Conservation (phyloP, 768 basidiomycete genomes). For the Boletus rufocinnamomeus region DNA sequence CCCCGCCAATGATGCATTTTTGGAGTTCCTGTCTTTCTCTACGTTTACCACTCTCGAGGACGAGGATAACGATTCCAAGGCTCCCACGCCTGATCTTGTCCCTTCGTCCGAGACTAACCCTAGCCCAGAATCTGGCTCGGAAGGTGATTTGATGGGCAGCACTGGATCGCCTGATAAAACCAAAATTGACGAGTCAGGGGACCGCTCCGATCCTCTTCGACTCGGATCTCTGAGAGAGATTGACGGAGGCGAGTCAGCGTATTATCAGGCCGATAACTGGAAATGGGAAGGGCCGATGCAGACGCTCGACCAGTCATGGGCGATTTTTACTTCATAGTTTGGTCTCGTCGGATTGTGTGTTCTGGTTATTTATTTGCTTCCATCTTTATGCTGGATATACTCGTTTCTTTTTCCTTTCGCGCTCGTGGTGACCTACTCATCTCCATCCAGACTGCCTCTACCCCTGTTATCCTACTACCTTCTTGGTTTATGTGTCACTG, state of each 20-base stretch:
- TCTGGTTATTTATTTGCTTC: constrained; percentile 43
- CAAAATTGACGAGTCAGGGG: constrained; percentile 53
- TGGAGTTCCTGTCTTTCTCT: constrained; percentile 64
- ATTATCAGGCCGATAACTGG: constrained; percentile 58
- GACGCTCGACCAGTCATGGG: constrained; percentile 69
- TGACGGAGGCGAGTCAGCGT: constrained; percentile 73
- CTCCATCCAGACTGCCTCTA: constrained; percentile 31
- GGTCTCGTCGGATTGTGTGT: constrained; percentile 30
- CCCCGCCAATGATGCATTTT: constrained; percentile 39
- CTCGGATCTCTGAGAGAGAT: constrained; percentile 68
- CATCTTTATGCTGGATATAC: constrained; percentile 47
- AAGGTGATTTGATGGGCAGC: constrained; percentile 53
- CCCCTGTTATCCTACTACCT: constrained; percentile 41
- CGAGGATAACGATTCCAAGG: constrained; percentile 65
- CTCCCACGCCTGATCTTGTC: constrained; percentile 74
- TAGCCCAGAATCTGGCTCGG: constrained; percentile 74
- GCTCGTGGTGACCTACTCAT: constrained; percentile 35
- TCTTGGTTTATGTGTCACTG: constrained; percentile 45
- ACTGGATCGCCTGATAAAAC: constrained; percentile 48
- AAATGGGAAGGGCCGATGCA: constrained; percentile 76
- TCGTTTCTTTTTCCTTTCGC: constrained; percentile 22
- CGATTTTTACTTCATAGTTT: constrained; percentile 50
- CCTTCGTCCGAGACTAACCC: constrained; percentile 72
- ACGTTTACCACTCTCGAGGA: constrained; percentile 52
- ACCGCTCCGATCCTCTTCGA: constrained; percentile 51